Percentiles rank a stretch among this genome's conserved stretches.
These are phyloP conservation scores for Penicillium sp. DNA, from an alignment of 2,329 filamentous ascomycete species.

Conservation along the genomic window DNA sequence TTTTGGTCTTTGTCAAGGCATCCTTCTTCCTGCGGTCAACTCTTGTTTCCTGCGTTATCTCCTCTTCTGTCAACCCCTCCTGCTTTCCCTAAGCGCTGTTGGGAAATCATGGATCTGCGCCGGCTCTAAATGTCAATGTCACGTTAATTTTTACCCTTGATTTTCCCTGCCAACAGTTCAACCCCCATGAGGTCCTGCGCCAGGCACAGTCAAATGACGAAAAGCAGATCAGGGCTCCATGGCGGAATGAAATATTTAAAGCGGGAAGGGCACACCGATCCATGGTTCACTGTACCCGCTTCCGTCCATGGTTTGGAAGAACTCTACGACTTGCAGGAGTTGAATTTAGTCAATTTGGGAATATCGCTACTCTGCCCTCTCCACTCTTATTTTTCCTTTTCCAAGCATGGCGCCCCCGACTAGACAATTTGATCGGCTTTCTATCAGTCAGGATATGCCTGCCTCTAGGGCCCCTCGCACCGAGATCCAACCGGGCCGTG, in stretches of 20 bases:
- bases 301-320: slow-evolving; percentile 34
- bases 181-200: background rate
- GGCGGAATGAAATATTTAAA: slow-evolving; percentile 23
- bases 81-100: slow-evolving; percentile 20
- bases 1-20: slow-evolving; percentile 19
- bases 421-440: slow-evolving; percentile 37
- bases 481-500: slow-evolving; percentile 13
- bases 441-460: slow-evolving; percentile 35
- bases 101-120: slow-evolving; percentile 9
- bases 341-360: slow-evolving; percentile 16
- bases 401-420: slow-evolving; percentile 39
- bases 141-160: background rate
- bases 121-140: background rate
- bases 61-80: slow-evolving; percentile 6
- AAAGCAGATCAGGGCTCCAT: background rate
- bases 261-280: slow-evolving; percentile 20
- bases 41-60: slow-evolving; percentile 2
- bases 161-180: background rate
- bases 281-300: slow-evolving; percentile 33
- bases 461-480: slow-evolving; percentile 19
- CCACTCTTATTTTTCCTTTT: slow-evolving; percentile 7
- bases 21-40: slow-evolving; percentile 11
- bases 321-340: slow-evolving; percentile 23
- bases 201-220: background rate
- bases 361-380: background rate